phyloP scores from a whole-genome alignment of 1,284 basidiomycete genomes.

The Trichosporon sp. region DNA sequence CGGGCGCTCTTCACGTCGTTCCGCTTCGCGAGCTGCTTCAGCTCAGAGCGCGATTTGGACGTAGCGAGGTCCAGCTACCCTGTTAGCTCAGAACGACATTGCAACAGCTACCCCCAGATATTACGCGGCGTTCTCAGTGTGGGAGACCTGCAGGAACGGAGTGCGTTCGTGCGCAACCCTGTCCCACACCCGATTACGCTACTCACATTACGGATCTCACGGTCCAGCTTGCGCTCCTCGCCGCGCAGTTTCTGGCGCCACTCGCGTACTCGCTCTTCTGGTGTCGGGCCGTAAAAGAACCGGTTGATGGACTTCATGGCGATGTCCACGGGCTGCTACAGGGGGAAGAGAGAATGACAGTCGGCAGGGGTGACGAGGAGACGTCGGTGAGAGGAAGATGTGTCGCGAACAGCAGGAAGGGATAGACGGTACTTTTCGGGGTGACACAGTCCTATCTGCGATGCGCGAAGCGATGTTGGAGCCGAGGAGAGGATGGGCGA shows the following conservation, averaged over 20 bases:
- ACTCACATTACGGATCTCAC: slow-evolving; percentile 88
- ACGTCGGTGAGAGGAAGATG: neutral
- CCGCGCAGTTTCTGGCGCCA: slow-evolving; percentile 84
- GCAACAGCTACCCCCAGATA: no score
- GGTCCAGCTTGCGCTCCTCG: slow-evolving; percentile 78
- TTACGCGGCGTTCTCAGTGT: no score
- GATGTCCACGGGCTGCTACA: neutral
- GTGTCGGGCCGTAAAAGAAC: slow-evolving; percentile 90
- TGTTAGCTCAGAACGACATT: slow-evolving; percentile 23
- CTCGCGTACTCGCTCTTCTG: slow-evolving; percentile 83
- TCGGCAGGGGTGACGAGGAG: neutral
- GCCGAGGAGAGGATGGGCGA: slow-evolving; percentile 3
- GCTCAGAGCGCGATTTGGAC: slow-evolving; percentile 74
- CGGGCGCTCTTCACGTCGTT: slow-evolving; percentile 91
- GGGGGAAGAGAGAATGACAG: neutral
- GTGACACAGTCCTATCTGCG: neutral
- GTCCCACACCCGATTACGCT: neutral
- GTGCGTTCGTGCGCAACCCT: no score
- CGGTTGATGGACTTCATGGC: slow-evolving; percentile 54
- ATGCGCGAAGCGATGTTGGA: neutral
- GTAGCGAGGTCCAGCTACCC: slow-evolving; percentile 78
- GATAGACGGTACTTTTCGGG: no score
- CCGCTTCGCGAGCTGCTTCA: slow-evolving; percentile 88
- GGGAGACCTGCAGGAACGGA: no score
- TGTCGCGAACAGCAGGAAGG: neutral